Base-by-base conservation (phyloP, 352 stramenopile species). In the Aphanomyces stellatus region DNA sequence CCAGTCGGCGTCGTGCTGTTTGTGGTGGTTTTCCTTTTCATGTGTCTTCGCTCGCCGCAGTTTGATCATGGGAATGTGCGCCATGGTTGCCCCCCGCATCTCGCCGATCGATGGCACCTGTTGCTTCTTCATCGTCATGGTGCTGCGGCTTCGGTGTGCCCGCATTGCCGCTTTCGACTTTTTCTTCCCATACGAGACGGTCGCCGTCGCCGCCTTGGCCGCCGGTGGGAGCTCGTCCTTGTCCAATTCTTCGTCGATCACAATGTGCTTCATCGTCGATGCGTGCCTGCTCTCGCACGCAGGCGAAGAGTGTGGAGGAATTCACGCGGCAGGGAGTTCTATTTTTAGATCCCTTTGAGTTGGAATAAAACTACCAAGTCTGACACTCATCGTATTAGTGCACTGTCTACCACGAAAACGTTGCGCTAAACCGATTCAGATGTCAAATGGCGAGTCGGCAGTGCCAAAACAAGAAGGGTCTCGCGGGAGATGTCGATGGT, bases 1-100 rank as follows among this genome's bases (percentile, higher is more conserved):
- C 83, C 83, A 91, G 34, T 67, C 51, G n/a, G 60, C 5, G 4
- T 51, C 49, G 60, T 67, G 60, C n/a, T 13, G 13, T 65, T 51
- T 65, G 25, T 57, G 49, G 49, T 57, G 49, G 2, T 37, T 33
- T 17, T 22, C 19, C 1, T 57, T 57, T 15, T 22, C 17, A 17
- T 43, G n/a, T 13, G 42, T 5, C 19, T 24, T 51, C 7, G 25
- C 13, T 13, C 4, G 49, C 30, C 33, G 30, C 17, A 34, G 49
- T 37, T 57, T 30, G 49, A 57, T 57, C 49, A 57, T 57, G 25
- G 49, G 49, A 35, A 57, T 57, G 49, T 57, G 25, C n/a, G 49
- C 7, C 25, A 57, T 57, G 17, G 49, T 57, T 7, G 49, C 49
- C 7, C 22, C 15, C 1, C 49, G 49, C 30, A 22, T 13, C 0